Base-by-base conservation (phyloP, 345 rosid species). In the Citrus cavaleriei region DNA sequence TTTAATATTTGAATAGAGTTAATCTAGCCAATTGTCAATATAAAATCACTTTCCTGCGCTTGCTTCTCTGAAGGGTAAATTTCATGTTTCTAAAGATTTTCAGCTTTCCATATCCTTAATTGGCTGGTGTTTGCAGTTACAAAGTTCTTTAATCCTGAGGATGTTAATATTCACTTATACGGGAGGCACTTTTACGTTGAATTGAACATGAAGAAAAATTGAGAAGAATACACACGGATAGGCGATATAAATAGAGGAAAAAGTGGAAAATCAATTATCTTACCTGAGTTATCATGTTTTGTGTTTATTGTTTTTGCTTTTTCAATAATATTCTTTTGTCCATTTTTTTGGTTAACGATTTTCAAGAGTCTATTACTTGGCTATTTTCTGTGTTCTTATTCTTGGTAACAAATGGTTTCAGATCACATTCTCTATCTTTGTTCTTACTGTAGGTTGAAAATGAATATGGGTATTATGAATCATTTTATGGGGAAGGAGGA, bases 381-480 rank as follows among this genome's bases (percentile, higher is more conserved):
- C 13, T 22, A 12, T 66, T 60, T 69, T 22, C 46, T 38, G 35
- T 16, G 61, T 67, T 49, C 25, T 46, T 68, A 13, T 57, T 55
- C 35, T 8, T 25, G 51, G n/a, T 57, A 16, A 60, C n/a, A 68
- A 61, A 21, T 35, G 9, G 59, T 58, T 58, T 63, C 12, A 59
- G 55, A 40, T 16, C 58, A 21, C 28, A 49, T 65, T 74, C 70
- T 42, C 46, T 38, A 5, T 70, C 57, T 66, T 63, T 70, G 22
- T 70, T 68, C 69, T 10, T 54, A 21, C 46, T 87, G 88, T 83
- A 95, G 99, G 92, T 95, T 74, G 99, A 95, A 82, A 95, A 95
- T 65, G 99, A 95, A 86, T 93, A 95, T 40, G 95, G 97, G 76
- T 83, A 51, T 75, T 88, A 87, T 72, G 98, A 93, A 84, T 22